These are phyloP conservation scores for Asparagopsis taxiformis DNA, from an alignment of 31 red algal genomes.

Conservation along the genomic window DNA sequence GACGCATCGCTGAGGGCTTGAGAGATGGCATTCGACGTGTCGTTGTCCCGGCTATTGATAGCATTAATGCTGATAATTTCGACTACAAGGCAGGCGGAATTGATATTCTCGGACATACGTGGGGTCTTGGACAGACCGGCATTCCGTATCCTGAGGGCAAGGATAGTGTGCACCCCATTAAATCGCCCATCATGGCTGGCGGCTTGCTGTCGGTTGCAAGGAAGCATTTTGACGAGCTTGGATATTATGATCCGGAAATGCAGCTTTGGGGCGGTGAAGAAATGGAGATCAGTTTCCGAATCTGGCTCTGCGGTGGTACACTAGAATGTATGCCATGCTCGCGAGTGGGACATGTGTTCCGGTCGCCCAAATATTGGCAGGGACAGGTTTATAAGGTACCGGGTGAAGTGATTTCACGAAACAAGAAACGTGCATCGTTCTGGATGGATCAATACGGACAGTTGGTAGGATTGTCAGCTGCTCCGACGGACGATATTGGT, in stretches of 20 bases:
- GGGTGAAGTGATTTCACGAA: constrained; percentile 20
- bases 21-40: constrained; percentile 37
- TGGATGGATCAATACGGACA: constrained; percentile 43
- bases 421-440: constrained; percentile 27
- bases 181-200: constrained; percentile 49
- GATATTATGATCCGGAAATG: constrained; percentile 56
- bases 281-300: constrained; percentile 51
- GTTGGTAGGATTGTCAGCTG: constrained; percentile 15
- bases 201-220: constrained; percentile 30
- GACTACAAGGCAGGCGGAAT: constrained; percentile 41
- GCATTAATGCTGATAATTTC: constrained; percentile 57
- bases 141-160: not conserved
- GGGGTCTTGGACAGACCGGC: constrained; percentile 51
- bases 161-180: not conserved
- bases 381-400: constrained; percentile 50
- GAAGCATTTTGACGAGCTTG: constrained; percentile 34
- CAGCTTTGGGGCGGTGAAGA: constrained; percentile 49
- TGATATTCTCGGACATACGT: constrained; percentile 55
- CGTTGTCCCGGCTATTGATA: constrained; percentile 50
- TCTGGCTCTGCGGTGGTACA: constrained; percentile 52
- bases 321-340: constrained; percentile 50
- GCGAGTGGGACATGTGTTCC: constrained; percentile 52
- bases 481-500: constrained; percentile 14
- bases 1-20: constrained; percentile 42
- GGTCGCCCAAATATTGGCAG: constrained; percentile 46